phyloP scores from a whole-genome alignment of 805 yeast species.

The Starmerella floris region DNA sequence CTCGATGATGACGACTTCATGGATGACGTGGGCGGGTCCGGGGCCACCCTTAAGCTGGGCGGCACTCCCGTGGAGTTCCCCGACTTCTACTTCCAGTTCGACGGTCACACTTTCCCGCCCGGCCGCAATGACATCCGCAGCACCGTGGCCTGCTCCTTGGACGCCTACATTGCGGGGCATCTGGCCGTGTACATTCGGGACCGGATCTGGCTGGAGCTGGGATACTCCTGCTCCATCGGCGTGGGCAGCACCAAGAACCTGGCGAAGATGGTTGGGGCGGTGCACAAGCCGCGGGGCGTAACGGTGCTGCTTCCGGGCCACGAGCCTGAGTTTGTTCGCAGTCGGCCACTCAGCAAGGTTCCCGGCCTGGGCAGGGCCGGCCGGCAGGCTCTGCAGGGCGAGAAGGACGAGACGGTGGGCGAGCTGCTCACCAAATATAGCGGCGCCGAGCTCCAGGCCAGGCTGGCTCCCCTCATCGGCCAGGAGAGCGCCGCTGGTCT shows the following conservation, averaged over 20 bases:
- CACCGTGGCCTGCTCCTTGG: background rate
- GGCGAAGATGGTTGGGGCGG: slow-evolving; percentile 25
- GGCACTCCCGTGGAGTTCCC: slow-evolving; percentile 13
- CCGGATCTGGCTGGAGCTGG: slow-evolving; percentile 19
- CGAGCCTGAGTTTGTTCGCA: slow-evolving; percentile 19
- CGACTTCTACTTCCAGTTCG: slow-evolving; percentile 23
- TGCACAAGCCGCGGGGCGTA: slow-evolving; percentile 26
- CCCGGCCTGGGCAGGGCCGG: slow-evolving; percentile 24
- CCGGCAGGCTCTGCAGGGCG: background rate
- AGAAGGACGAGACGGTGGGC: slow-evolving; percentile 5
- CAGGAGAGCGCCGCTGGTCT: slow-evolving; percentile 1
- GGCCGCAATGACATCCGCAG: slow-evolving; percentile 4
- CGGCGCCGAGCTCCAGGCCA: background rate
- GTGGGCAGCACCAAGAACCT: slow-evolving; percentile 22
- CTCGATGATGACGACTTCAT: slow-evolving; percentile 7
- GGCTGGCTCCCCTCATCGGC: background rate
- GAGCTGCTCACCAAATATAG: slow-evolving; percentile 4
- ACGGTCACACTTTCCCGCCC: slow-evolving; percentile 21
- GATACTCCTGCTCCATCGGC: slow-evolving; percentile 26
- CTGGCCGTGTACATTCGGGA: slow-evolving; percentile 23
- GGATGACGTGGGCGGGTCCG: slow-evolving; percentile 8
- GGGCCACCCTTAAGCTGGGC: background rate
- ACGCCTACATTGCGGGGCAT: slow-evolving; percentile 23
- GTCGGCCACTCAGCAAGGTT: slow-evolving; percentile 12
- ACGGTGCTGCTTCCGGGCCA: slow-evolving; percentile 22